These are phyloP conservation scores for Phaeolepiota aurea DNA, from an alignment of 768 basidiomycete species.

Conservation along the genomic window DNA sequence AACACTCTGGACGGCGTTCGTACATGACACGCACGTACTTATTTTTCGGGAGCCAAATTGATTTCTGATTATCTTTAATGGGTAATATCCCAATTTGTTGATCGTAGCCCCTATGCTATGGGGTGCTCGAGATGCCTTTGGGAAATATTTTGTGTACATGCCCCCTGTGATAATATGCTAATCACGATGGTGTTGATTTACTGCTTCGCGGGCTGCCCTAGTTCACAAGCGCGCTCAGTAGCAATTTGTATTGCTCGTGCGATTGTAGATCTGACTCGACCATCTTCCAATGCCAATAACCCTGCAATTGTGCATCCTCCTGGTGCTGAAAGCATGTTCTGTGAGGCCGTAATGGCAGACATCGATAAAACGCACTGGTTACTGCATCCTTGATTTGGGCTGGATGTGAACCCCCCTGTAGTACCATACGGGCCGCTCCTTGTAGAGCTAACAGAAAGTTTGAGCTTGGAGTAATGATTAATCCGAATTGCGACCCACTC, in stretches of 20 bases:
- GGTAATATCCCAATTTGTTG: background rate
- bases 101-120: background rate
- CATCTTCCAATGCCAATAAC: constrained; percentile 91
- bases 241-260: constrained; percentile 93
- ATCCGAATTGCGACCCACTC: constrained; percentile 54
- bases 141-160: background rate
- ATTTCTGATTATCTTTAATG: background rate
- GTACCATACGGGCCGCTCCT: constrained; percentile 92
- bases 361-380: constrained; percentile 58
- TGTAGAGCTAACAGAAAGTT: constrained; percentile 59
- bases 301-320: constrained; percentile 99
- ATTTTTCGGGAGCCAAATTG: constrained; percentile 91
- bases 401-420: constrained; percentile 85
- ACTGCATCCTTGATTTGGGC: constrained; percentile 97
- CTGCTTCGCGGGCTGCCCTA: constrained; percentile 65
- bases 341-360: background rate
- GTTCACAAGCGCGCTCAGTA: constrained; percentile 78
- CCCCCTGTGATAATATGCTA: background rate
- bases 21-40: constrained; percentile 68
- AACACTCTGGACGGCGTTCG: constrained; percentile 92
- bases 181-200: constrained; percentile 12
- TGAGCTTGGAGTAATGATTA: no score
- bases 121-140: background rate
- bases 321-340: constrained; percentile 50
- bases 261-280: constrained; percentile 86